These are phyloP conservation scores for Sporisorium exsertum DNA, from an alignment of 1,284 basidiomycete species.

Conservation along the genomic window DNA sequence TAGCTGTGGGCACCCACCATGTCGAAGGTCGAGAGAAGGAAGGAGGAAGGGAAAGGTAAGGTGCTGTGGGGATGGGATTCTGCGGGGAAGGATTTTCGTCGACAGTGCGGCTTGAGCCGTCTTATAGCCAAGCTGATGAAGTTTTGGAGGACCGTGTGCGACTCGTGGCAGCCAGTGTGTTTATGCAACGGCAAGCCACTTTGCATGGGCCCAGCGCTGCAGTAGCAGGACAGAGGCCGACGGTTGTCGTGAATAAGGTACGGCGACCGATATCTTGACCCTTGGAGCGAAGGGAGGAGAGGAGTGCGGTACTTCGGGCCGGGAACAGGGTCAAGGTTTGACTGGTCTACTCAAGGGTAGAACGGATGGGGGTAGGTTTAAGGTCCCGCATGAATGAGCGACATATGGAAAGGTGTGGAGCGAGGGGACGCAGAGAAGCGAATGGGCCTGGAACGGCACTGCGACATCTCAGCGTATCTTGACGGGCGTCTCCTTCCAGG, in stretches of 20 bases:
- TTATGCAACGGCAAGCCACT: conserved; percentile 1
- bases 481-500: conserved; percentile 2
- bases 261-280: not conserved
- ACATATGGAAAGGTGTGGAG: not conserved
- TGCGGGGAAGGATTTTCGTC: not conserved
- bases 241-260: not conserved
- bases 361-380: not conserved
- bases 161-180: not conserved
- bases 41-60: not conserved
- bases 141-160: not conserved
- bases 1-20: conserved; percentile 20
- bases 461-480: not conserved
- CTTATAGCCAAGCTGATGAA: conserved; percentile 10
- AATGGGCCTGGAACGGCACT: conserved; percentile 1
- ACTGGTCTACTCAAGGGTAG: not conserved
- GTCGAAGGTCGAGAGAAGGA: not conserved
- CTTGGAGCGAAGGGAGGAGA: not conserved
- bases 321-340: not conserved
- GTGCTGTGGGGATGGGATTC: not conserved
- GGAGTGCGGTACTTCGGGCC: conserved; percentile 6
- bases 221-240: not conserved
- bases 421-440: not conserved
- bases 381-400: conserved; percentile 3
- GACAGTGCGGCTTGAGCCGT: not conserved
- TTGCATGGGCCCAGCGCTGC: not conserved